A percentile compares a stretch with the other conserved stretches of the same genome.
Conservation (phyloP, 2,329 filamentous ascomycete species). For the Talaromyces verruculosus region DNA sequence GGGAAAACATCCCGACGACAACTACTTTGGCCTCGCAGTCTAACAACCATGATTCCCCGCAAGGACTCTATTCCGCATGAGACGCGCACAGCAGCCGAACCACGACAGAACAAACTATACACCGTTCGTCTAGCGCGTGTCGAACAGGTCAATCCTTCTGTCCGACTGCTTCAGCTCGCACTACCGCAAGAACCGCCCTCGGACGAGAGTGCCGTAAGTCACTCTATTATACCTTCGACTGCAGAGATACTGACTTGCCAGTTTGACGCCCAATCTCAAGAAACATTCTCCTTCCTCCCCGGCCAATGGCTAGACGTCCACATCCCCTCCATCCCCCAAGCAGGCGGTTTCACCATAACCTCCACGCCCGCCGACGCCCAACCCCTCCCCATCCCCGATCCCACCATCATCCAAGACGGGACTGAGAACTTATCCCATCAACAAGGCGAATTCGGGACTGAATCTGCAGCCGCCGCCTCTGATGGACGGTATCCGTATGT, state of each 20-base stretch:
- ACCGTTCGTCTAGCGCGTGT: conserved; percentile 62
- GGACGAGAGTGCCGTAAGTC: conserved; percentile 48
- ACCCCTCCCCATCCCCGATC: conserved; percentile 31
- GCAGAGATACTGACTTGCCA: neutral
- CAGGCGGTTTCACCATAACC: conserved; percentile 86
- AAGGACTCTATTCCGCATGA: conserved; percentile 56
- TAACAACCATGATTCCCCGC: conserved; percentile 23
- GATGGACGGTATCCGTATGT: conserved; percentile 54
- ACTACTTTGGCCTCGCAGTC: conserved; percentile 13
- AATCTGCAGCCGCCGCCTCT: conserved; percentile 27
- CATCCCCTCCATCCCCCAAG: conserved; percentile 65
- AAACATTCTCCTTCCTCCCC: conserved; percentile 63
- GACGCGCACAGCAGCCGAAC: conserved; percentile 71
- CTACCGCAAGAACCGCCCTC: conserved; percentile 49
- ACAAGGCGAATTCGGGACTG: conserved; percentile 26
- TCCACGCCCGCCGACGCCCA: conserved; percentile 64
- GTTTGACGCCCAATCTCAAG: conserved; percentile 24
- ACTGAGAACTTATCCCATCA: conserved; percentile 11
- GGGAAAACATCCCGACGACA: neutral
- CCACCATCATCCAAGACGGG: conserved; percentile 19
- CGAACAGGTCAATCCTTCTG: conserved; percentile 62
- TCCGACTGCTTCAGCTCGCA: conserved; percentile 67
- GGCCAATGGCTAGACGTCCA: conserved; percentile 89
- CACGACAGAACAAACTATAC: conserved; percentile 66
- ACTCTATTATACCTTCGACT: neutral